phyloP scores from a whole-genome alignment of 2,329 filamentous ascomycete species.

The Periglandula ipomoeae region DNA sequence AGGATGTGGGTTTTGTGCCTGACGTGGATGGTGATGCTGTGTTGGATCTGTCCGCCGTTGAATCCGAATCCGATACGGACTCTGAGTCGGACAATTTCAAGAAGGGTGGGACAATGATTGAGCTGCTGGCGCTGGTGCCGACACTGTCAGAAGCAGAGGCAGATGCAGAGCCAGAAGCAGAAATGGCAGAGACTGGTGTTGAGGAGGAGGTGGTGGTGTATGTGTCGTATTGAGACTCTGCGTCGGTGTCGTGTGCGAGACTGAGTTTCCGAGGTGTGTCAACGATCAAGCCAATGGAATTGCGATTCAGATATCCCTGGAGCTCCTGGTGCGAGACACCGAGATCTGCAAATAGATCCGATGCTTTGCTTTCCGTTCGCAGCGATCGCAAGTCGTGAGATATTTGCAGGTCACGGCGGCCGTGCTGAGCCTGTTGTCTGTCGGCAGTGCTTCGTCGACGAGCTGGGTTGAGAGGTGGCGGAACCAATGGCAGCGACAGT shows the following conservation, averaged over 20 bases:
- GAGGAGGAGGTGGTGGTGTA: background rate
- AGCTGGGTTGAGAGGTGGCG: constrained; percentile 4
- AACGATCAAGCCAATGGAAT: background rate
- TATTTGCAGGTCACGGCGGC: background rate
- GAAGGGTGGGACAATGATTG: background rate
- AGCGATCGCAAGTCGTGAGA: background rate
- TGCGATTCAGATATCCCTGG: constrained; percentile 7
- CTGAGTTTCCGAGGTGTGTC: background rate
- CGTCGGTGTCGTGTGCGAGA: constrained; percentile 6
- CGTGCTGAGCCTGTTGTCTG: background rate
- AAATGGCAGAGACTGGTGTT: background rate
- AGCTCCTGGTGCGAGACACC: constrained; percentile 10
- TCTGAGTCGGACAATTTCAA: background rate
- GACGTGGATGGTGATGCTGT: background rate
- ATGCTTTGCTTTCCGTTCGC: constrained; percentile 3
- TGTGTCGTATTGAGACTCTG: constrained; percentile 5
- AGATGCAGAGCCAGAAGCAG: background rate
- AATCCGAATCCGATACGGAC: background rate
- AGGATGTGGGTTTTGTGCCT: background rate
- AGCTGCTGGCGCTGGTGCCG: background rate
- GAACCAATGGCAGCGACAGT: constrained; percentile 5
- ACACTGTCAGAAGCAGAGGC: background rate
- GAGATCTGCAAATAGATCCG: constrained; percentile 12
- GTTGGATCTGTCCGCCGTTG: background rate
- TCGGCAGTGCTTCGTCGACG: constrained; percentile 1